A percentile compares a stretch with the other conserved stretches of the same genome.
Conservation (phyloP, 2,329 filamentous ascomycete genomes). For the Hypoxylon sp. region DNA sequence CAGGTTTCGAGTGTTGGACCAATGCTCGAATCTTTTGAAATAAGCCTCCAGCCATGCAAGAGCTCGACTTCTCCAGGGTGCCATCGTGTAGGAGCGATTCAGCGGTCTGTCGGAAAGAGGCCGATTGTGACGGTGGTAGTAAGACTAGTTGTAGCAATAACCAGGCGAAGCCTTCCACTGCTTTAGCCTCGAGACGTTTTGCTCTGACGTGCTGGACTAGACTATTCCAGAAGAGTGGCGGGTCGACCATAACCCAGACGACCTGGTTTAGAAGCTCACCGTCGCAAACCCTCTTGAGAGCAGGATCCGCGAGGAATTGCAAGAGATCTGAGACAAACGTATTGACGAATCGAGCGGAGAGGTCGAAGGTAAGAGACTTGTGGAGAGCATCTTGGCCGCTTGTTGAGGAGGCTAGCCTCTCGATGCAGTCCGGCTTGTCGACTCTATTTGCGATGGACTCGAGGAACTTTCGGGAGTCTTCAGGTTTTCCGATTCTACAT, state of each 20-base stretch:
- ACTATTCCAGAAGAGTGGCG: slow-evolving; percentile 63
- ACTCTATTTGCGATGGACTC: slow-evolving; percentile 38
- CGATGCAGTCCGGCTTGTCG: slow-evolving; percentile 42
- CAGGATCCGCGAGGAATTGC: slow-evolving; percentile 34
- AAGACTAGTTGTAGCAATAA: slow-evolving; percentile 58
- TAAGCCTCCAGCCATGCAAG: slow-evolving; percentile 9
- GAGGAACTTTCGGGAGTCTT: slow-evolving; percentile 35
- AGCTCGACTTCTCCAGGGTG: slow-evolving; percentile 9
- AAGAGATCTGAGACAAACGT: slow-evolving; percentile 25
- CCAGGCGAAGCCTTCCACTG: slow-evolving; percentile 56
- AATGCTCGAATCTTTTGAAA: slow-evolving; percentile 35
- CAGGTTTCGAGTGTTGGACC: slow-evolving; percentile 22
- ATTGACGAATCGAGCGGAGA: slow-evolving; percentile 29
- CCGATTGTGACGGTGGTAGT: slow-evolving; percentile 48
- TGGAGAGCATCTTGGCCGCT: slow-evolving; percentile 35
- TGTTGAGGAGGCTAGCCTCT: slow-evolving; percentile 40
- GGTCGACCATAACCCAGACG: slow-evolving; percentile 61
- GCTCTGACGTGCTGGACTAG: slow-evolving; percentile 47
- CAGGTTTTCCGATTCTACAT: slow-evolving; percentile 10
- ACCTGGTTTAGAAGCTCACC: slow-evolving; percentile 57
- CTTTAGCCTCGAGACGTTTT: slow-evolving; percentile 46
- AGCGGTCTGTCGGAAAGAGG: slow-evolving; percentile 46
- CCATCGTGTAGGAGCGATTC: slow-evolving; percentile 47
- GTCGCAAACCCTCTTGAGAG: slow-evolving; percentile 37
- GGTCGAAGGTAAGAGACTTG: slow-evolving; percentile 25